A percentile compares a stretch with the other conserved stretches of the same genome.
phyloP scores from a whole-genome alignment of 345 rosid genomes.

The Eucalyptus marginata region DNA sequence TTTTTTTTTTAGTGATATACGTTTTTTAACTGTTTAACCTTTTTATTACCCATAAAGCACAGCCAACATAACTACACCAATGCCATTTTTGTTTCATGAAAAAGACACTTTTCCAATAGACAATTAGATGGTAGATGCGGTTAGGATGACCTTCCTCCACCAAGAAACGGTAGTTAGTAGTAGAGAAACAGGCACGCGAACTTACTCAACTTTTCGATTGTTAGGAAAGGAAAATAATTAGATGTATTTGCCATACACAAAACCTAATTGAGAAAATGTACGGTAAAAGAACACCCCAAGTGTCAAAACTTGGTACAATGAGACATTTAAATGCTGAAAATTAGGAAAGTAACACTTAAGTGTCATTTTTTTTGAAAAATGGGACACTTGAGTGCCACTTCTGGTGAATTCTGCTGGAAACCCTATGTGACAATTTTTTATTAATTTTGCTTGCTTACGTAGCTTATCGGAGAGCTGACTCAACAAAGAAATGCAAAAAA shows the following conservation, averaged over 20 bases:
- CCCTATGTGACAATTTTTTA: no score
- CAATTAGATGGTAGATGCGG: neutral
- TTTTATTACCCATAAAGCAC: neutral
- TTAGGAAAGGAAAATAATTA: neutral
- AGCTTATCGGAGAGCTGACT: no score
- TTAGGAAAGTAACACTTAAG: accelerated
- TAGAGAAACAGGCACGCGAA: neutral
- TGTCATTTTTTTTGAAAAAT: no score
- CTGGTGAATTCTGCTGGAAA: accelerated
- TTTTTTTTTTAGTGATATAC: no score
- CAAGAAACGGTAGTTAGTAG: neutral
- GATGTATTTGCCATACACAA: neutral
- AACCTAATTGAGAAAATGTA: neutral
- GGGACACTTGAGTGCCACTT: accelerated
- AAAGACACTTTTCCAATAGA: neutral
- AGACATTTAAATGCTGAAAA: accelerated
- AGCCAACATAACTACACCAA: neutral
- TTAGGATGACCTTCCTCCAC: neutral
- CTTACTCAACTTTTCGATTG: neutral
- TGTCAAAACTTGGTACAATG: no score
- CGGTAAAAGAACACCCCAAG: accelerated
- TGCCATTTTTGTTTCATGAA: neutral
- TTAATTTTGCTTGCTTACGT: no score
- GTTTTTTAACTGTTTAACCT: neutral
- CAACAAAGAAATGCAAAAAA: no score